Base-by-base conservation (phyloP, 306 rosid species). In the Fragaria ananassa region DNA sequence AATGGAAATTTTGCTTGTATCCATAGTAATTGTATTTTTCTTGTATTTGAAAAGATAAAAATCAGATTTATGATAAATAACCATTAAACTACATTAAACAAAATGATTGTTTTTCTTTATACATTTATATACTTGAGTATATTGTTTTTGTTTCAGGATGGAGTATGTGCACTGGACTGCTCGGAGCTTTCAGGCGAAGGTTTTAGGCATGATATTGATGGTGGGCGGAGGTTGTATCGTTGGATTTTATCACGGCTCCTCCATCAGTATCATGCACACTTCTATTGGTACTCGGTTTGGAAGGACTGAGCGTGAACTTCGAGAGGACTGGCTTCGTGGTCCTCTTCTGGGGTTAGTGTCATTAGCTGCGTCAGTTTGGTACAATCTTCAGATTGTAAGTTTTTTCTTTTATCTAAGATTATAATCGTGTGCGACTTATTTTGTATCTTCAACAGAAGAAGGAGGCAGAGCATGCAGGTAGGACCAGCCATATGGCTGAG, bases 1-100 rank as follows among this genome's bases (percentile, higher is more conserved):
- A 15, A 46, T 46, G 56, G 35, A 15, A 13, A 25, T 46, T 39
- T 69, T 46, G 14, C 49, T 70, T 70, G 42, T 18, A 23, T 61
- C 10, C 60, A 31, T 17, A 70, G 45, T 15, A 34, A 50, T 18
- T 46, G 29, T 50, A 19, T 11, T 41, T 60, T 71, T 21, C 34
- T 37, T 34, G 58, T 72, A 72, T 37, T 72, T 54, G 35, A 18
- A 53, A 54, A 54, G 66, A 71, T 15, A 18, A 72, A 21, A 45
- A 46, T 11, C 14, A 10, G 49, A 45, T 45, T 45, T 44, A 2
- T 39, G 44, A 39, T 37, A 37, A 6, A 6, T 39, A 39, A 39
- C 6, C 44, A 6, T 39, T 39, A 39, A 39, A 39, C 6, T 39
- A 39, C 9, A 39, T 39, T 39, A 6, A 39, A 6, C 9, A 0